Conservation (phyloP, 169 alveolate genomes). For the Babesia sp. region DNA sequence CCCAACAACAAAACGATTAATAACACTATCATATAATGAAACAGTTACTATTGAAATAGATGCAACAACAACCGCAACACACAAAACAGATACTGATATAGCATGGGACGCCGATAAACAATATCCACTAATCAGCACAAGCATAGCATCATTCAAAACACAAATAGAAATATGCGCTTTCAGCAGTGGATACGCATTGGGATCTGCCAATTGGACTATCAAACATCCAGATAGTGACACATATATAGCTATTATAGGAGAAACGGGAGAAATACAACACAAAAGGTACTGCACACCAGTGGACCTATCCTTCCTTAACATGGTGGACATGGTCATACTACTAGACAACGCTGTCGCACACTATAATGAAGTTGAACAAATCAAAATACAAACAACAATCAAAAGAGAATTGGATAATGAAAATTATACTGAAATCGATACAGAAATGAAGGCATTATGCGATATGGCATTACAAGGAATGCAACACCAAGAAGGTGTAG, state of each 20-base stretch:
- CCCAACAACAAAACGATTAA: slow-evolving; percentile 9
- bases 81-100: neutral
- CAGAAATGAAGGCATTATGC: slow-evolving; percentile 10
- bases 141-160: neutral
- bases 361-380: neutral
- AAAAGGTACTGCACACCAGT: slow-evolving; percentile 26
- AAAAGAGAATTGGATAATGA: neutral
- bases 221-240: slow-evolving; percentile 18
- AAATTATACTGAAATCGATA: too few relatives aligned
- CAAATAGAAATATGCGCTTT: slow-evolving; percentile 25
- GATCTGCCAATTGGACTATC: slow-evolving; percentile 47
- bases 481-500: slow-evolving; percentile 25
- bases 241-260: slow-evolving; percentile 26
- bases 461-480: slow-evolving; percentile 2
- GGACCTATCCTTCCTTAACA: slow-evolving; percentile 1
- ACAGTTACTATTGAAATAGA: slow-evolving; percentile 16
- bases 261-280: slow-evolving; percentile 6
- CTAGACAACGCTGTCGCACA: slow-evolving; percentile 23
- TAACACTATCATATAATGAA: slow-evolving; percentile 45
- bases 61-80: neutral
- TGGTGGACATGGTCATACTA: neutral
- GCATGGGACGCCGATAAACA: neutral
- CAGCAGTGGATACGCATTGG: slow-evolving; percentile 58
- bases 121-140: neutral
- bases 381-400: neutral